Base-by-base conservation (phyloP, 169 alveolate genomes). In the Cryptosporidium sp. region DNA sequence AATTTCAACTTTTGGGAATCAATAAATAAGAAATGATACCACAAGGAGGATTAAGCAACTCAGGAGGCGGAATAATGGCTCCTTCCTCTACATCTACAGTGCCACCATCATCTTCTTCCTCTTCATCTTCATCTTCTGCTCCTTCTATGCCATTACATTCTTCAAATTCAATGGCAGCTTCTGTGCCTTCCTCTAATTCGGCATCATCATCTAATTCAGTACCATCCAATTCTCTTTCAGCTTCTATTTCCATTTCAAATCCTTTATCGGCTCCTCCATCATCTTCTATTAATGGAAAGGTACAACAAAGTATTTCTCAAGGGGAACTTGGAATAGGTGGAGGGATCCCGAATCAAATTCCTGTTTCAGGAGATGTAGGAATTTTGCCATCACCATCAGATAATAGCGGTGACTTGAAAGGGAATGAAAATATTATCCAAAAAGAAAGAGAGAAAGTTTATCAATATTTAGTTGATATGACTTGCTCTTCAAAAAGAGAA, bases 401-500 rank as follows among this genome's bases (percentile, higher is more conserved):
- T 12, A 80, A 80, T 37, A 67, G 42, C 0, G 37, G 37, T 44
- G 68, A 73, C 21, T n/a, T 37, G 18, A 26, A 65, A 10, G 51
- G 72, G 12, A 35, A 12, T 39, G 86, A 73, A 39, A 56, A 18
- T 12, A 10, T 42, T 29, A 10, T 60, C 16, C 89, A 62, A 62
- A 62, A 60, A 33, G 89, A 80, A 37, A 23, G 85, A 48, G 85
- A 72, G n/a, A 80, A 45, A 62, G 94, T 98, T 70, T 96, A 95
- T 67, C 94, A 97, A 69, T 95, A 95, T 44, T 95, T 98, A 18
- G 93, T 96, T 42, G 98, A 97, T 67, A 89, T 98, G 75, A 95
- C 97, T 73, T 95, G 95, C 56, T 93, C 97, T 42, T 98, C 96
- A 31, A 98, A 97, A 91, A 93, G 99, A 69, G 99, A 98, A 91